Evolutionary conservation across 768 basidiomycete genomes (phyloP).

Genomic region (Suillus hirtellus): DNA sequence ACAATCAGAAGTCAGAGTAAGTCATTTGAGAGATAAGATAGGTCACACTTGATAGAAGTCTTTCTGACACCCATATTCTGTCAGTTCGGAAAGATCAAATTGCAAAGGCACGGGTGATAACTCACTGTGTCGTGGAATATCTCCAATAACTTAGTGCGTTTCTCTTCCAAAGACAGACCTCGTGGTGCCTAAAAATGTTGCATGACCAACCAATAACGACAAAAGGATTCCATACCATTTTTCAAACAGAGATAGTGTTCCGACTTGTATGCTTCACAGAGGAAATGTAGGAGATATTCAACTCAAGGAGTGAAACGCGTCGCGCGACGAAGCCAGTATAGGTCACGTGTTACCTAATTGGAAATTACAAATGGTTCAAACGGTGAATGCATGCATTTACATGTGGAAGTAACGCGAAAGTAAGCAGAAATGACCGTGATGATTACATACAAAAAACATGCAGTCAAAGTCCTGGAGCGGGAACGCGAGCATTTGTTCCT

Average conservation of each 20-base stretch:
- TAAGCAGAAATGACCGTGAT: conserved; percentile 18
- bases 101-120: not conserved
- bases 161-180: conserved; percentile 88
- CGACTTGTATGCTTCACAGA: conserved; percentile 1
- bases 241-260: not conserved
- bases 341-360: conserved; percentile 20
- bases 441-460: conserved; percentile 16
- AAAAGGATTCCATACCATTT: conserved; percentile 9
- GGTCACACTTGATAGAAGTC: conserved; percentile 72
- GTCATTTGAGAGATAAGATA: not conserved
- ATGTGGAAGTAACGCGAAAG: conserved; percentile 17
- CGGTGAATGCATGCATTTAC: conserved; percentile 29
- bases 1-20: conserved; percentile 4
- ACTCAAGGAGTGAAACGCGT: conserved; percentile 4
- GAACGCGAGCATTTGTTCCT: conserved; percentile 18
- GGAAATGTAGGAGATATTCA: conserved; percentile 2
- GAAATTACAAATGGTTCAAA: not conserved
- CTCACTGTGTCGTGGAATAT: conserved; percentile 89
- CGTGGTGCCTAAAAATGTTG: conserved; percentile 59
- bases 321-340: conserved; percentile 3
- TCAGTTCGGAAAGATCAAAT: conserved; percentile 6
- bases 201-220: not conserved
- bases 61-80: conserved; percentile 46
- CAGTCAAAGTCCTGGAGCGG: conserved; percentile 29
- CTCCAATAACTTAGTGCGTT: conserved; percentile 83